phyloP scores from a whole-genome alignment of 495 filamentous ascomycete species.

The Diplogelasinospora grovesii region DNA sequence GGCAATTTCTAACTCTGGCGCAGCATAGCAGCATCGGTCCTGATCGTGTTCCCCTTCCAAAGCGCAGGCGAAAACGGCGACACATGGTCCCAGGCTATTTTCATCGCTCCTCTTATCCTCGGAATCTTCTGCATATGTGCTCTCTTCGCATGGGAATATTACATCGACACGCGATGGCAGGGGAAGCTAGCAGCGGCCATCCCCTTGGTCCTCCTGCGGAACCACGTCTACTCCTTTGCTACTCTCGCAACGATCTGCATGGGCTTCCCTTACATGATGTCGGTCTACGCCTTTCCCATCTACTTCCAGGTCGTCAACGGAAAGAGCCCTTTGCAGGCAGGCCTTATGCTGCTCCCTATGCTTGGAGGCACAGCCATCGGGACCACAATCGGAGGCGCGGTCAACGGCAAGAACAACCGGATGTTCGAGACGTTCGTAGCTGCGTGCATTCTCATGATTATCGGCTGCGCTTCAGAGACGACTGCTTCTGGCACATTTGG shows the following conservation, averaged over 20 bases:
- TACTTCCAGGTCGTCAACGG: slow-evolving; percentile 53
- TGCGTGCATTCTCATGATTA: slow-evolving; percentile 26
- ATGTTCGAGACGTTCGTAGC: slow-evolving; percentile 31
- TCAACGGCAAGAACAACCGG: slow-evolving; percentile 27
- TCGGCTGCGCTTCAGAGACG: slow-evolving; percentile 34
- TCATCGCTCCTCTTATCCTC: slow-evolving; percentile 38
- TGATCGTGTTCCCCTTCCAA: slow-evolving; percentile 56
- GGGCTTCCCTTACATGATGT: slow-evolving; percentile 51
- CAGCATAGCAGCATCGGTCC: slow-evolving; percentile 44
- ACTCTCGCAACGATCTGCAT: slow-evolving; percentile 37
- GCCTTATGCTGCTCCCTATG: slow-evolving; percentile 54
- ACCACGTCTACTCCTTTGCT: slow-evolving; percentile 26
- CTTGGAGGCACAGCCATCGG: slow-evolving; percentile 42
- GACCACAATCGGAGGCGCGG: slow-evolving; percentile 33
- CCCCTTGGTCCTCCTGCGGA: slow-evolving; percentile 22
- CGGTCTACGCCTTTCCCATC: slow-evolving; percentile 51
- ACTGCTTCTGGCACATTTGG: slow-evolving; percentile 21
- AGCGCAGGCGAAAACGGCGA: slow-evolving; percentile 38
- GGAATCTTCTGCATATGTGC: slow-evolving; percentile 34
- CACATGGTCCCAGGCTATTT: slow-evolving; percentile 33
- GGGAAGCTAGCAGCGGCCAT: slow-evolving; percentile 18
- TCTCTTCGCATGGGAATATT: slow-evolving; percentile 39
- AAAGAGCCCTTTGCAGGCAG: slow-evolving; percentile 41
- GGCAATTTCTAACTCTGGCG: background rate
- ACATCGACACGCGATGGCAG: slow-evolving; percentile 18